Percentiles rank a stretch among this genome's conserved stretches.
These are phyloP conservation scores for Tulasnella sp. DNA, from an alignment of 768 basidiomycete genomes.

Conservation along the genomic window DNA sequence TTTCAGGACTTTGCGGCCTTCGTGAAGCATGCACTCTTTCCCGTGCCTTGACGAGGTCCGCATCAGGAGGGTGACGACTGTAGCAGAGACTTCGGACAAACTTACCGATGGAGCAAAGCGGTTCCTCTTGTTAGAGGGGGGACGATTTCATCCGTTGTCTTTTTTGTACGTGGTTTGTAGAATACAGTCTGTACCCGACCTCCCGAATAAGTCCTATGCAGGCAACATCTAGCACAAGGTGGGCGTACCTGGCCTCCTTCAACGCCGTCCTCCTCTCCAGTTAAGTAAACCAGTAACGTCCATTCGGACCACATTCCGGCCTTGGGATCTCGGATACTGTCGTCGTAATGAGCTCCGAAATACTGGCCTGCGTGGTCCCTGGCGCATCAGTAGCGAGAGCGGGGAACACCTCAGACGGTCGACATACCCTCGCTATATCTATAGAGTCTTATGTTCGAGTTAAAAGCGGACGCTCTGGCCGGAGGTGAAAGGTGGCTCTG, in stretches of 20 bases:
- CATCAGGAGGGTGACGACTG: background rate
- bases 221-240: background rate
- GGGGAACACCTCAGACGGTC: background rate
- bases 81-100: slow-evolving; percentile 20
- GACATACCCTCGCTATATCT: slow-evolving; percentile 39
- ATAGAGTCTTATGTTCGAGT: slow-evolving; percentile 68
- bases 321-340: slow-evolving; percentile 42
- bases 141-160: slow-evolving; percentile 43
- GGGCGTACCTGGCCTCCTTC: slow-evolving; percentile 55
- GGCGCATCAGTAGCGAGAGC: slow-evolving; percentile 2
- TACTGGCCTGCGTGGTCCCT: slow-evolving; percentile 42
- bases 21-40: slow-evolving; percentile 61
- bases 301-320: slow-evolving; percentile 65
- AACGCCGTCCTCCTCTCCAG: slow-evolving; percentile 64
- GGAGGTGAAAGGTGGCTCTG: slow-evolving; percentile 27
- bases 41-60: slow-evolving; percentile 47
- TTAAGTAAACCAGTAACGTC: slow-evolving; percentile 68
- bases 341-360: slow-evolving; percentile 73
- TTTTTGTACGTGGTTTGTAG: slow-evolving; percentile 37
- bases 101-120: slow-evolving; percentile 56
- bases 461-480: slow-evolving; percentile 49
- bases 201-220: background rate
- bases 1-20: slow-evolving; percentile 54
- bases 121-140: slow-evolving; percentile 53
- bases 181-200: slow-evolving; percentile 51